Conservation (phyloP, 306 rosid genomes). For the Acacia acuminata region DNA sequence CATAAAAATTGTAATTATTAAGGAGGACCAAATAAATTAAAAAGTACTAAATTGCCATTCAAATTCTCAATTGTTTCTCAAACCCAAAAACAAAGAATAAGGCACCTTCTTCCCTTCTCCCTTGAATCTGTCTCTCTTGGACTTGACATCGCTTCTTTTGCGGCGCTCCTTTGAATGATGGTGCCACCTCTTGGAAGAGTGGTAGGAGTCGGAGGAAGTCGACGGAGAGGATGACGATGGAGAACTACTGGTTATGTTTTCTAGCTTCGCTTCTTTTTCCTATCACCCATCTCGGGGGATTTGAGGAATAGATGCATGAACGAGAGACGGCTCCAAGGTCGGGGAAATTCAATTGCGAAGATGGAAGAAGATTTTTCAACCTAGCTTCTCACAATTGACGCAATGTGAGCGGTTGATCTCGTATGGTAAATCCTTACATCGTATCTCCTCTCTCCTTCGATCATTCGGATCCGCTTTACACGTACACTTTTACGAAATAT, state of each 20-base stretch:
- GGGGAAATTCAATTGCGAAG: neutral
- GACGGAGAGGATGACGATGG: conserved; percentile 43
- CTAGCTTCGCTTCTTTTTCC: conserved; percentile 42
- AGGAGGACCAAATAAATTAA: too few species aligned
- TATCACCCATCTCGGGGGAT: conserved; percentile 51
- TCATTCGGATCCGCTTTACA: too few species aligned
- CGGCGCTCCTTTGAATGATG: conserved; percentile 51
- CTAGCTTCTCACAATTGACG: neutral
- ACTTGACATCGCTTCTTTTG: conserved; percentile 43
- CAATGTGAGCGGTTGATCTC: too few species aligned
- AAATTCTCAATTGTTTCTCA: too few species aligned
- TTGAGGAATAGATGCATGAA: neutral
- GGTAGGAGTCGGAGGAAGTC: conserved; percentile 42
- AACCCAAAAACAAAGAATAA: too few species aligned
- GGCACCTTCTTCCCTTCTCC: conserved; percentile 37
- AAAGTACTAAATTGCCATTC: too few species aligned
- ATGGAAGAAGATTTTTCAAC: neutral
- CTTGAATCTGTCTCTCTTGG: conserved; percentile 49
- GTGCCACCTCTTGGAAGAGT: conserved; percentile 49
- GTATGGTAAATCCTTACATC: too few species aligned
- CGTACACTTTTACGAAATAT: too few species aligned
- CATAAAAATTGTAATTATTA: too few species aligned
- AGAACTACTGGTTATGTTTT: conserved; percentile 39
- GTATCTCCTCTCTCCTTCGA: too few species aligned
- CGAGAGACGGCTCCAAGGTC: neutral